These are phyloP conservation scores for Mycena capillaripes DNA, from an alignment of 768 basidiomycete species.

Conservation along the genomic window DNA sequence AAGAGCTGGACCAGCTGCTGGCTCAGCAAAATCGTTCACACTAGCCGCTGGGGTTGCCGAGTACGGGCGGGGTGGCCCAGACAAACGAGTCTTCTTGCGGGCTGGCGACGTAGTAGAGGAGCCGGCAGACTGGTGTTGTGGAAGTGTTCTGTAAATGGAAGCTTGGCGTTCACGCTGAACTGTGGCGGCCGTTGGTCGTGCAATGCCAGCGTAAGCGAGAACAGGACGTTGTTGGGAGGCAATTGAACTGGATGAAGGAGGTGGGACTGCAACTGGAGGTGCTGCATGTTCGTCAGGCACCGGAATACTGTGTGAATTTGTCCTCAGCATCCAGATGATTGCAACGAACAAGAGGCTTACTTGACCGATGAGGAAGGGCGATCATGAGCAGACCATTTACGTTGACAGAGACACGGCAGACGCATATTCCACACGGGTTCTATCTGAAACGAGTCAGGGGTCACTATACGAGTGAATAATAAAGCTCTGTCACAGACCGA, in stretches of 20 bases:
- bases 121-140: not conserved
- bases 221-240: not conserved
- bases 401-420: not conserved
- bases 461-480: not conserved
- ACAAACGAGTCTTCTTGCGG: not conserved
- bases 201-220: not conserved
- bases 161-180: not conserved
- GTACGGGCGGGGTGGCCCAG: not conserved
- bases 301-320: not conserved
- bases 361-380: not conserved
- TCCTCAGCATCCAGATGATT: not conserved
- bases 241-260: not conserved
- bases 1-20: not conserved
- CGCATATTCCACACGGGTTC: not conserved
- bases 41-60: not conserved
- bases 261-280: too few species aligned
- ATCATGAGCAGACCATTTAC: not conserved
- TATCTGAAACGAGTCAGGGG: not conserved
- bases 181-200: not conserved
- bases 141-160: not conserved
- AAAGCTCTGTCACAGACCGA: not conserved
- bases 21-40: not conserved
- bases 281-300: not conserved
- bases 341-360: not conserved
- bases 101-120: too few species aligned